Percentiles rank a stretch among this genome's conserved stretches.
These are phyloP conservation scores for Macadamia integrifolia DNA, from an alignment of 164 flowering plant genomes.

Conservation along the genomic window DNA sequence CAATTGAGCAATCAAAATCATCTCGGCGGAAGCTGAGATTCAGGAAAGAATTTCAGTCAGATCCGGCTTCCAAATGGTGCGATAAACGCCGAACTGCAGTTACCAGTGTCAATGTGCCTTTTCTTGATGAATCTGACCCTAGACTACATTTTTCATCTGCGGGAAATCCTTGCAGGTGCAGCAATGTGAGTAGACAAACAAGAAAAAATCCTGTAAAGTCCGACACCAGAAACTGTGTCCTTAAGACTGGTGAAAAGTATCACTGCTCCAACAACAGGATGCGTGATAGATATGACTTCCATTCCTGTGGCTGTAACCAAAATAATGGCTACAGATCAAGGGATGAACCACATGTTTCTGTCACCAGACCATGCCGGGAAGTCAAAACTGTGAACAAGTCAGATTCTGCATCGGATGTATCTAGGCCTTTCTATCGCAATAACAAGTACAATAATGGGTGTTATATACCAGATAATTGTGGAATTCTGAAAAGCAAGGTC, in stretches of 20 bases:
- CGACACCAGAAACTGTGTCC: slow-evolving; percentile 35
- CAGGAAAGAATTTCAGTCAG: slow-evolving; percentile 37
- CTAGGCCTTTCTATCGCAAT: slow-evolving; percentile 47
- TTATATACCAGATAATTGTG: slow-evolving; percentile 38
- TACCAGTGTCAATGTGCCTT: slow-evolving; percentile 29
- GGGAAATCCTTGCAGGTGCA: slow-evolving; percentile 32
- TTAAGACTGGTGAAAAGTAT: slow-evolving; percentile 49
- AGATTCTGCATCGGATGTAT: slow-evolving; percentile 44
- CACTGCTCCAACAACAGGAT: slow-evolving; percentile 40
- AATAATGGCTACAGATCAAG: slow-evolving; percentile 38
- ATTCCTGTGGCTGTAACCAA: slow-evolving; percentile 58
- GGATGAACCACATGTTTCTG: slow-evolving; percentile 25
- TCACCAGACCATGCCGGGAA: slow-evolving; percentile 38
- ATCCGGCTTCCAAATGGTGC: slow-evolving; percentile 41
- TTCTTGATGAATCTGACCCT: slow-evolving; percentile 34
- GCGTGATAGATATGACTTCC: slow-evolving; percentile 50
- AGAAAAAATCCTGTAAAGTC: slow-evolving; percentile 39
- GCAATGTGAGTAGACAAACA: slow-evolving; percentile 38
- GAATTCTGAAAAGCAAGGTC: slow-evolving; percentile 47
- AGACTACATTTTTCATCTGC: slow-evolving; percentile 28
- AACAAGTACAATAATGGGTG: slow-evolving; percentile 45
- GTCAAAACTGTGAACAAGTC: slow-evolving; percentile 34
- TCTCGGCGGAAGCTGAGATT: slow-evolving; percentile 41
- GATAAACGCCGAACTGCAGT: slow-evolving; percentile 32
- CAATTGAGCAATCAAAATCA: slow-evolving; percentile 42